Percentiles rank a stretch among this genome's conserved stretches.
Conservation (phyloP, 73 alveolate species). For the Paramecium bursaria region DNA sequence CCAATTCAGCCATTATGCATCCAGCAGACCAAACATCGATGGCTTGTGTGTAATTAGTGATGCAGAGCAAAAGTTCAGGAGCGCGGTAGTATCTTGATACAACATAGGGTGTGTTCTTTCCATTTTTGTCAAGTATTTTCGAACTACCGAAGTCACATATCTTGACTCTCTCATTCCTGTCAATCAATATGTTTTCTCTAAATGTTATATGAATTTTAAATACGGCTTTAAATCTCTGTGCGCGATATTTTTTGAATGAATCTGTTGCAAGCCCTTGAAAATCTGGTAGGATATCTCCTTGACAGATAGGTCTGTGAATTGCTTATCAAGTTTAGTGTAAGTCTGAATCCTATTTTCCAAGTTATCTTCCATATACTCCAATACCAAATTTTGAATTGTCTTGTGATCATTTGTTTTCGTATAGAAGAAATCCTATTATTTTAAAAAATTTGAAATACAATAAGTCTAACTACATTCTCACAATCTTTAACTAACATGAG, state of each 20-base stretch:
- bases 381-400: conserved; percentile 89
- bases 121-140: conserved; percentile 23
- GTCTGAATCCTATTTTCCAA: conserved; percentile 84
- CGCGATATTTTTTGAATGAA: conserved; percentile 63
- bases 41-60: conserved; percentile 70
- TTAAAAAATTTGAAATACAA: conserved; percentile 62
- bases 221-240: conserved; percentile 72
- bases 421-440: conserved; percentile 79
- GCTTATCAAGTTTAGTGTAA: conserved; percentile 68
- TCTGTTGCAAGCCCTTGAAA: conserved; percentile 59
- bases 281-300: conserved; percentile 45
- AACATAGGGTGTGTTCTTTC: conserved; percentile 73
- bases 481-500: conserved; percentile 86
- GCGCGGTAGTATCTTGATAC: conserved; percentile 81
- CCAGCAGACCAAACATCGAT: conserved; percentile 86
- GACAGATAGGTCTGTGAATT: conserved; percentile 48
- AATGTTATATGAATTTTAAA: background rate
- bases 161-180: conserved; percentile 58
- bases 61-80: conserved; percentile 79
- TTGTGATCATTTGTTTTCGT: conserved; percentile 88
- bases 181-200: conserved; percentile 60
- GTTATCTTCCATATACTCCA: conserved; percentile 89
- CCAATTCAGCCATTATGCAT: conserved; percentile 78
- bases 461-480: conserved; percentile 82
- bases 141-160: conserved; percentile 72